Base-by-base conservation (phyloP, 2,329 filamentous ascomycete species). In the Fusarium liriodendri region DNA sequence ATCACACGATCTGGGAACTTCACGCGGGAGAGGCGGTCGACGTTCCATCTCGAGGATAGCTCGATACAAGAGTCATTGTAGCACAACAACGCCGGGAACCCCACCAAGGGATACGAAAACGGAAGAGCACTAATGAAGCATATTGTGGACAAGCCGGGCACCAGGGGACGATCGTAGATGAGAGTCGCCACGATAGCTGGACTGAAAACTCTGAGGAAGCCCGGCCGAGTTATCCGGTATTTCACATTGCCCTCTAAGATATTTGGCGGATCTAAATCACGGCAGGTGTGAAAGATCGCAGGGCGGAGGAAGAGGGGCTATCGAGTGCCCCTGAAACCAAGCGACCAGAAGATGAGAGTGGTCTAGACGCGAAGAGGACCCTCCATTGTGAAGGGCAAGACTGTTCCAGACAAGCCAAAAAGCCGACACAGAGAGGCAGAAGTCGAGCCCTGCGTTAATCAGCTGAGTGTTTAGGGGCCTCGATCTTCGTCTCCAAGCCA, bases 91-190 rank as follows among this genome's bases (percentile, higher is more conserved):
- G 14, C 62, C 14, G 18, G 40, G 20, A 29, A 14, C 29, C 33
- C 57, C 45, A 47, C 27, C 37, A 35, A 38, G 9, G 22, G 35
- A 40, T 74, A 64, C 67, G 37, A 29, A 71, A 69, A 37, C 64
- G 61, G 64, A 69, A 57, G 32, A 63, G 45, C 37, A 52, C 29
- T 60, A 66, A 65, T 20, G 25, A 50, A 70, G 57, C 20, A 61
- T 62, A 33, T 42, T 27, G 33, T 47, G 16, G 38, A 47, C 55
- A 47, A 58, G 50, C 33, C 27, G 61, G 33, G 47, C 61, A 55
- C 47, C 27, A 55, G 61, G 61, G 33, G 61, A 55, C 18, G 47
- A 42, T 63, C 47, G 35, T n/a, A 45, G n/a, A 42, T 40, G 27
- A 38, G 47, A 11, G n/a, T 52, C 27, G 22, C 62, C 37, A 47